A percentile compares a stretch with the other conserved stretches of the same genome.
These are phyloP conservation scores for Talaromyces sp. DNA, from an alignment of 2,329 filamentous ascomycete genomes.

Conservation along the genomic window DNA sequence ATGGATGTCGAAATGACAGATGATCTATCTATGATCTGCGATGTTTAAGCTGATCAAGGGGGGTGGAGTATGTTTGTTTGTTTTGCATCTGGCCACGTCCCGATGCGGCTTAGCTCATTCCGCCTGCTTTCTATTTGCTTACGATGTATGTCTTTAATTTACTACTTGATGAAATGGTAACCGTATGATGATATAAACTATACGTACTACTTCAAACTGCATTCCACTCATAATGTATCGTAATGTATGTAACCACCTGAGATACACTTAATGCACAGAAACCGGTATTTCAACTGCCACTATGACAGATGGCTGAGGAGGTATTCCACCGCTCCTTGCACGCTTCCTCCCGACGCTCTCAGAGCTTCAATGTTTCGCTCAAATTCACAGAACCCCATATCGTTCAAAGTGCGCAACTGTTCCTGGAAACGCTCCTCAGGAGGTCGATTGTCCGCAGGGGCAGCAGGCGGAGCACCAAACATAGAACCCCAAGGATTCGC, in stretches of 20 bases:
- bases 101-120: background rate
- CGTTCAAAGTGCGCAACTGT: conserved; percentile 88
- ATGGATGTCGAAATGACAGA: background rate
- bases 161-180: no score
- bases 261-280: background rate
- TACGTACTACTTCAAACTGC: background rate
- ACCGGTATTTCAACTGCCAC: background rate
- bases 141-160: background rate
- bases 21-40: background rate
- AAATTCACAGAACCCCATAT: conserved; percentile 98
- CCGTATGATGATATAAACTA: background rate
- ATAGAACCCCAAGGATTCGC: conserved; percentile 43
- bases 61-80: background rate
- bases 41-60: background rate
- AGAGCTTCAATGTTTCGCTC: conserved; percentile 86
- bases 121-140: background rate
- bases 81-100: background rate
- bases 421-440: conserved; percentile 91
- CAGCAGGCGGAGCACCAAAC: conserved; percentile 50
- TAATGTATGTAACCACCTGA: background rate
- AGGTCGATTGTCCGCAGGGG: conserved; percentile 71
- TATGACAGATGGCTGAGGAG: conserved; percentile 29
- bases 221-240: background rate
- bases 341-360: conserved; percentile 82
- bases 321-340: conserved; percentile 65